phyloP scores from a whole-genome alignment of 2,329 filamentous ascomycete species.

The Ophiostoma australiae region DNA sequence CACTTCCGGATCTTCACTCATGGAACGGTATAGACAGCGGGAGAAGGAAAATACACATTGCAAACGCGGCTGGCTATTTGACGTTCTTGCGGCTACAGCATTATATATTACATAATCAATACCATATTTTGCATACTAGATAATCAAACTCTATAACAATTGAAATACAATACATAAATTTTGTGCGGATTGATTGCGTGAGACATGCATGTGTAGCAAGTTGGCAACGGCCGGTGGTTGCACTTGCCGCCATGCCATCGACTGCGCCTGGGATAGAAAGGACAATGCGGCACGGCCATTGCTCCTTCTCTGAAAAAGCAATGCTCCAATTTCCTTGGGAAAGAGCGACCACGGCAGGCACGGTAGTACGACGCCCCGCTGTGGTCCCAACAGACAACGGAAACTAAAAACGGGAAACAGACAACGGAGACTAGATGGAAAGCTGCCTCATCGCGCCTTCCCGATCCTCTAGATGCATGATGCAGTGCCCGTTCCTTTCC shows the following conservation, averaged over 20 bases:
- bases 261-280: neutral
- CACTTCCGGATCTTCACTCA: neutral
- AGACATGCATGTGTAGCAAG: neutral
- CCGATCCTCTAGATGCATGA: neutral
- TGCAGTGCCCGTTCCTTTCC: neutral
- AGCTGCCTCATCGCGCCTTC: conserved; percentile 1
- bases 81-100: neutral
- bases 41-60: neutral
- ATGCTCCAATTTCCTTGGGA: neutral
- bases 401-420: neutral
- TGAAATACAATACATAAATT: too few species aligned
- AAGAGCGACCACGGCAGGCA: conserved; percentile 2
- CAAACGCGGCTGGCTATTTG: neutral
- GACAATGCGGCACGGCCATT: neutral
- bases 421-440: neutral
- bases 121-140: neutral
- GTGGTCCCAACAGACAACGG: neutral
- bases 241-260: neutral
- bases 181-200: neutral
- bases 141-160: neutral
- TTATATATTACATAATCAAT: neutral
- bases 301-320: neutral
- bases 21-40: conserved; percentile 7
- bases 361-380: neutral
- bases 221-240: neutral